Percentiles rank a stretch among this genome's conserved stretches.
Evolutionary conservation across 2,329 filamentous ascomycete genomes (phyloP).

Genomic region (Claviceps purpurea): DNA sequence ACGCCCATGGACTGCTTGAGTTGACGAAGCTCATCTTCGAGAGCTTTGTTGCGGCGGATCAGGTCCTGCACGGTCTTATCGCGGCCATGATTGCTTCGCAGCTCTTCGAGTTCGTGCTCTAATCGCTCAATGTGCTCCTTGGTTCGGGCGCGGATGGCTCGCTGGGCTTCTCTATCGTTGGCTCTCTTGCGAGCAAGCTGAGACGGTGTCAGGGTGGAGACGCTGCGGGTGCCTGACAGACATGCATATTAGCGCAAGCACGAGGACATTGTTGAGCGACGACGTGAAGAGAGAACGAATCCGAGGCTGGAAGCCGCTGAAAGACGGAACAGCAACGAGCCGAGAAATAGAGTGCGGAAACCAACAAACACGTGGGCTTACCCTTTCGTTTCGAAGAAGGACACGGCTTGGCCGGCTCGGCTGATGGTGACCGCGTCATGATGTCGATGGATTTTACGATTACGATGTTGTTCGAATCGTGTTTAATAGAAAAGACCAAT

Average conservation of each 20-base stretch:
- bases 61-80: slow-evolving; percentile 40
- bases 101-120: slow-evolving; percentile 61
- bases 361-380: slow-evolving; percentile 20
- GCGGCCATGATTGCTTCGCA: slow-evolving; percentile 37
- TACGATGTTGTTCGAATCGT: not conserved
- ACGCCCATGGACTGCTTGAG: slow-evolving; percentile 33
- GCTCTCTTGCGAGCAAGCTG: slow-evolving; percentile 83
- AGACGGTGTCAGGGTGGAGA: slow-evolving; percentile 75
- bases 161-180: slow-evolving; percentile 83
- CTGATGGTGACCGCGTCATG: slow-evolving; percentile 30
- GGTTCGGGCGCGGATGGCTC: slow-evolving; percentile 74
- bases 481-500: not conserved
- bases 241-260: not conserved
- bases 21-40: slow-evolving; percentile 38
- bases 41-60: slow-evolving; percentile 35
- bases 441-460: slow-evolving; percentile 6
- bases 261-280: not conserved
- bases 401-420: slow-evolving; percentile 27
- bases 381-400: slow-evolving; percentile 29
- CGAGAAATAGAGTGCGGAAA: not conserved
- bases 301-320: not conserved
- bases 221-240: slow-evolving; percentile 53
- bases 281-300: not conserved
- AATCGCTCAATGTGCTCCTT: slow-evolving; percentile 74
- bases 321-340: not conserved